Evolutionary conservation across 2,329 filamentous ascomycete species (phyloP).

Genomic region (Chaetoscypha palmicola): DNA sequence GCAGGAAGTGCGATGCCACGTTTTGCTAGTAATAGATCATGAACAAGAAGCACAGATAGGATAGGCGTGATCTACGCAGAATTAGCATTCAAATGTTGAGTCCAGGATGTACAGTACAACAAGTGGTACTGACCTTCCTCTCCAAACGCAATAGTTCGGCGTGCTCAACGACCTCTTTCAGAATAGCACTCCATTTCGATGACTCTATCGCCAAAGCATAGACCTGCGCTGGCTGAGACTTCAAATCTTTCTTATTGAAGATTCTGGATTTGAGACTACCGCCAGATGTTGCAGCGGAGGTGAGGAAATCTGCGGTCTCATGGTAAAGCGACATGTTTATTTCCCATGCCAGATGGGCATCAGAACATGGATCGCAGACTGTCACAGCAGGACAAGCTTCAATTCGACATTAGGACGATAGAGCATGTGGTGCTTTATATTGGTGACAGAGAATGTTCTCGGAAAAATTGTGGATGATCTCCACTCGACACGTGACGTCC

Average conservation of each 20-base stretch:
- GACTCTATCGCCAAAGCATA: constrained; percentile 84
- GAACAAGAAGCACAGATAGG: constrained; percentile 72
- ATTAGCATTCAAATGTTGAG: constrained; percentile 9
- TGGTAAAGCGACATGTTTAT: constrained; percentile 83
- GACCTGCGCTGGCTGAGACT: constrained; percentile 71
- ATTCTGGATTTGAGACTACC: constrained; percentile 83
- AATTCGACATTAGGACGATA: background rate
- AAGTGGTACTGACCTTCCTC: constrained; percentile 59
- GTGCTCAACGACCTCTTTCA: constrained; percentile 85
- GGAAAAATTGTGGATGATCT: too few relatives aligned
- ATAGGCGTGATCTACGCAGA: constrained; percentile 63
- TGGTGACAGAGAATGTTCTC: background rate
- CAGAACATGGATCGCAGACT: too few relatives aligned
- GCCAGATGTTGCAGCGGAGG: constrained; percentile 54
- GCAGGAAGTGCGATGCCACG: constrained; percentile 74
- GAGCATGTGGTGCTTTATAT: background rate
- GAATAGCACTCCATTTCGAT: constrained; percentile 79
- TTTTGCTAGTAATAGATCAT: constrained; percentile 80
- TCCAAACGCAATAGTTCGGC: constrained; percentile 71
- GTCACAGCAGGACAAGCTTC: background rate
- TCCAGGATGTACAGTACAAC: background rate
- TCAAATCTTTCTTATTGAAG: constrained; percentile 66
- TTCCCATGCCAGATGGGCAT: too few relatives aligned
- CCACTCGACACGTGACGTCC: too few relatives aligned
- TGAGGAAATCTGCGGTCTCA: constrained; percentile 73